These are phyloP conservation scores for Coemansia sp. DNA, from an alignment of 192 early-diverging fungal genomes.

Conservation along the genomic window DNA sequence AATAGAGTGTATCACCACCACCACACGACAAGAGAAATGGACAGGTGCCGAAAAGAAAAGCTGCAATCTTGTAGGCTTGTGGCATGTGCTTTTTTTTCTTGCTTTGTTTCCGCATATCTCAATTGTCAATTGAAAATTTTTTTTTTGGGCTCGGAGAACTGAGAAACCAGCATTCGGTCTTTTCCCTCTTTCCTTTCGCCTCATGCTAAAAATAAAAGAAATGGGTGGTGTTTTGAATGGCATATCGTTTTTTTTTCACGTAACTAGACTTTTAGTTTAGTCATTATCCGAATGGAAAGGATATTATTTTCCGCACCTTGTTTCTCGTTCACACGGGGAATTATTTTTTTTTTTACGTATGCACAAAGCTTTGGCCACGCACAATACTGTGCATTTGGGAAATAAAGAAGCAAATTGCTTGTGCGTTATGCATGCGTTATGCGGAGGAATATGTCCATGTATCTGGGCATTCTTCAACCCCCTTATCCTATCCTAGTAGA, in stretches of 20 bases:
- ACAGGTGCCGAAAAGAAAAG: too few species aligned
- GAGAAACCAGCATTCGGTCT: neutral
- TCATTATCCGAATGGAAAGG: neutral
- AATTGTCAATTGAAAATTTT: neutral
- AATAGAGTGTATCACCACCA: too few species aligned
- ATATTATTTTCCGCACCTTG: neutral
- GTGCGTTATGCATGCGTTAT: neutral
- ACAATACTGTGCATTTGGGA: neutral
- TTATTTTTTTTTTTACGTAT: too few species aligned
- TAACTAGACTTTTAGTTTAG: neutral
- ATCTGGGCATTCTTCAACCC: too few species aligned
- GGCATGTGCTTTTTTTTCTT: too few species aligned
- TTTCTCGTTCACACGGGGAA: neutral
- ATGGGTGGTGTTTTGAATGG: too few species aligned
- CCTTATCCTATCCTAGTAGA: too few species aligned
- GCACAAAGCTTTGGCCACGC: neutral
- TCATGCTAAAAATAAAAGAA: neutral
- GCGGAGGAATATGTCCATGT: neutral
- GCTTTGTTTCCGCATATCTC: too few species aligned
- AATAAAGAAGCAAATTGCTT: neutral
- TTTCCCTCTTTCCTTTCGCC: neutral
- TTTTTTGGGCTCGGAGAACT: constrained; percentile 1
- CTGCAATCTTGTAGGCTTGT: too few species aligned
- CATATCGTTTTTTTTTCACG: neutral
- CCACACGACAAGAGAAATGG: too few species aligned